Conservation (phyloP, 352 stramenopile genomes). For the Phytophthora palmivora region DNA sequence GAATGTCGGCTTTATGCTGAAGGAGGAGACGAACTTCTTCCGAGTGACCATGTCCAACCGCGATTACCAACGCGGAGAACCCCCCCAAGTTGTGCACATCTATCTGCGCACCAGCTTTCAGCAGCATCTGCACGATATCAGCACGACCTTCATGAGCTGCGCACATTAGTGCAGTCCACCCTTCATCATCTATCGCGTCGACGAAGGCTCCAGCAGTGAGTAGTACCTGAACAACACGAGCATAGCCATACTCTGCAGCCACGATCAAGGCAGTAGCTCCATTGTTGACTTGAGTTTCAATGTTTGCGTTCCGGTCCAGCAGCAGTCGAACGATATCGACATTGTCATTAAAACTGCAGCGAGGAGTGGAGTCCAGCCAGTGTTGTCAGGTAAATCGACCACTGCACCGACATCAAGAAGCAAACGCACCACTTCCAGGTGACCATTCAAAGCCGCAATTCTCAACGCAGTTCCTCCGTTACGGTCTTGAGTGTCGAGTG, state of each 20-base stretch:
- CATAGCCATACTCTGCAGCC: constrained; percentile 24
- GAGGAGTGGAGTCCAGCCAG: constrained; percentile 29
- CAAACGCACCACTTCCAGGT: constrained; percentile 17
- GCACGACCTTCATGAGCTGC: constrained; percentile 28
- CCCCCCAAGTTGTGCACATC: constrained; percentile 24
- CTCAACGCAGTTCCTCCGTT: constrained; percentile 32
- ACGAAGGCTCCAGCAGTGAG: constrained; percentile 22
- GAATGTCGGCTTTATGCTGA: constrained; percentile 25
- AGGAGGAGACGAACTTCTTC: constrained; percentile 27
- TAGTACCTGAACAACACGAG: constrained; percentile 17
- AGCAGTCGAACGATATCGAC: constrained; percentile 22
- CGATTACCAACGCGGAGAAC: constrained; percentile 30
- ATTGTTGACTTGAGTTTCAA: constrained; percentile 16
- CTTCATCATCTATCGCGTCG: constrained; percentile 25
- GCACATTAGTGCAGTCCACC: constrained; percentile 37
- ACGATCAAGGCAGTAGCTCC: constrained; percentile 23
- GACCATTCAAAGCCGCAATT: constrained; percentile 29
- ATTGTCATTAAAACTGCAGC: constrained; percentile 24
- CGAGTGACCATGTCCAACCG: constrained; percentile 19
- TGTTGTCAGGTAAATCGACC: constrained; percentile 24
- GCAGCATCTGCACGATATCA: constrained; percentile 27
- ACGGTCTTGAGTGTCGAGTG: constrained; percentile 26
- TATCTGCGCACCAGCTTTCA: constrained; percentile 10
- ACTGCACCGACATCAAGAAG: constrained; percentile 16
- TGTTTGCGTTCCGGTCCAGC: constrained; percentile 8